Evolutionary conservation across 257 asterid genomes (phyloP).

Genomic region (Thymus mandschuricus): DNA sequence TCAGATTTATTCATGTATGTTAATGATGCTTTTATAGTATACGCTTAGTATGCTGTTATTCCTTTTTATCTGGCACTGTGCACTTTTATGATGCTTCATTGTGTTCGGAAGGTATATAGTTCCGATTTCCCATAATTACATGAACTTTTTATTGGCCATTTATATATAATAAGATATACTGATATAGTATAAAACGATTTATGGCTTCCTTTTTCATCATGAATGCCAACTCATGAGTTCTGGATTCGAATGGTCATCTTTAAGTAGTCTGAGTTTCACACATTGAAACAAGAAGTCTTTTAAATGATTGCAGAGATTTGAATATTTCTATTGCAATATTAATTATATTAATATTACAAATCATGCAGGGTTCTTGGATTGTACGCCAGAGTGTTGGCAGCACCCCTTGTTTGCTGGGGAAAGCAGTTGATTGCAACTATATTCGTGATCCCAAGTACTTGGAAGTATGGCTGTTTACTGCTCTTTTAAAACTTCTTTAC

Average conservation of each 20-base stretch:
- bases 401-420: conserved; percentile 95
- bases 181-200: not conserved
- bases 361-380: conserved; percentile 94
- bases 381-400: conserved; percentile 99
- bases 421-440: conserved; percentile 96
- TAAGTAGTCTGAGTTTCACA: not conserved
- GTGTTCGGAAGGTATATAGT: not conserved
- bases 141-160: not conserved
- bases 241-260: conserved; percentile 12
- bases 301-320: conserved; percentile 1
- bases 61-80: not conserved
- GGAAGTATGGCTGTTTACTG: conserved; percentile 54
- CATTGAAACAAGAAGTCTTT: not conserved
- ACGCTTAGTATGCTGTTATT: not conserved
- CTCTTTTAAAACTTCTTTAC: conserved; percentile 14
- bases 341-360: conserved; percentile 13
- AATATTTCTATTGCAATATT: conserved; percentile 21
- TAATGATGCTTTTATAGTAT: not conserved
- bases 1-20: not conserved
- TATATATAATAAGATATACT: too few species aligned
- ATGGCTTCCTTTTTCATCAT: not conserved
- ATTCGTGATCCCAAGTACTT: conserved; percentile 82
- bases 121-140: conserved; percentile 10
- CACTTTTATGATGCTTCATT: not conserved
- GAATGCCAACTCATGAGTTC: not conserved